These are phyloP conservation scores for Entomortierella beljakovae DNA, from an alignment of 192 early-diverging fungal species.

Conservation along the genomic window DNA sequence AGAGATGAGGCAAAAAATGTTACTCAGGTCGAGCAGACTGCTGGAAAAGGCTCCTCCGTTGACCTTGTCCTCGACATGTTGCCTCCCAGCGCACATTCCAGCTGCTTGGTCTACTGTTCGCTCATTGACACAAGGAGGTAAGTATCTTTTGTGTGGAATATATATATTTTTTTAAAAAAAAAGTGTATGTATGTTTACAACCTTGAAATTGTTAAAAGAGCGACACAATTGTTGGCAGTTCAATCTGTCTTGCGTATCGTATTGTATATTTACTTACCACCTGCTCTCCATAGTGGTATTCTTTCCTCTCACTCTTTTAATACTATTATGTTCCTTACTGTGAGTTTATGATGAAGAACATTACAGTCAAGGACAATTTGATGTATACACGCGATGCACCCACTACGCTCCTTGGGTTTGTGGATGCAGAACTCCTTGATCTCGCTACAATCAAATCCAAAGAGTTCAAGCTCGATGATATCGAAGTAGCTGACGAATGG, in stretches of 20 bases:
- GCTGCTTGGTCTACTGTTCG: slow-evolving; percentile 22
- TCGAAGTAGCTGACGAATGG: slow-evolving; percentile 22
- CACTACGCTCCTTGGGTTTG: slow-evolving; percentile 24
- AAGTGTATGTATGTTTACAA: too few species aligned
- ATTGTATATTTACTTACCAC: neutral
- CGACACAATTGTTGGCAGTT: too few species aligned
- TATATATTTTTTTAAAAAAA: neutral
- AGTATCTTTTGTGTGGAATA: neutral
- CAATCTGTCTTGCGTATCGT: neutral
- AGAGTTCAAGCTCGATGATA: slow-evolving; percentile 11
- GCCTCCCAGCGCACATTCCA: slow-evolving; percentile 20
- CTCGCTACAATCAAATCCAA: slow-evolving; percentile 5
- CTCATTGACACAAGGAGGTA: slow-evolving; percentile 25
- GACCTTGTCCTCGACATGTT: slow-evolving; percentile 43
- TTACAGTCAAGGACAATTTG: slow-evolving; percentile 49
- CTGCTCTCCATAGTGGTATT: neutral
- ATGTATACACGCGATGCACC: slow-evolving; percentile 36
- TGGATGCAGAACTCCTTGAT: slow-evolving; percentile 40
- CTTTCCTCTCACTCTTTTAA: too few species aligned
- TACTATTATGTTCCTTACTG: slow-evolving; percentile 19
- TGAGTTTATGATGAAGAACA: slow-evolving; percentile 24
- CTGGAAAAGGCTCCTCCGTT: slow-evolving; percentile 35
- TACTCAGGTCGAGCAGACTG: slow-evolving; percentile 11
- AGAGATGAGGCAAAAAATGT: slow-evolving; percentile 35
- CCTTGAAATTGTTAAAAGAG: too few species aligned